These are phyloP conservation scores for Adiantum capillusveneris DNA, from an alignment of 75 land plant genomes.

Conservation along the genomic window DNA sequence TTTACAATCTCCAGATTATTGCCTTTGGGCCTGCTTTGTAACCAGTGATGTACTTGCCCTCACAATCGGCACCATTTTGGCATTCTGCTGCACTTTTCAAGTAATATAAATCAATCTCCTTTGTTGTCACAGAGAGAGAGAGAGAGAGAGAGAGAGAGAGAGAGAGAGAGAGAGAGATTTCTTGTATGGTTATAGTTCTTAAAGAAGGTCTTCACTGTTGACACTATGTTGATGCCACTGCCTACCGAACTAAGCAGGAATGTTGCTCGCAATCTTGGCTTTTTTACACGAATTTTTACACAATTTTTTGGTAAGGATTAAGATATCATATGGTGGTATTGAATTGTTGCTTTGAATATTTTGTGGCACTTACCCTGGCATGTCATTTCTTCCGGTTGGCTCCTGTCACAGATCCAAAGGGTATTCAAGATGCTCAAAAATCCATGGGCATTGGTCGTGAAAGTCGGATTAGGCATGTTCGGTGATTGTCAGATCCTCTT, in stretches of 20 bases:
- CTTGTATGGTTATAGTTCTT: slow-evolving; percentile 57
- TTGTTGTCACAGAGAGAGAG: too few species aligned
- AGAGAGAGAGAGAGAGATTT: background rate
- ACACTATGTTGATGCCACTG: slow-evolving; percentile 83
- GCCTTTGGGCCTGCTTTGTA: too few species aligned
- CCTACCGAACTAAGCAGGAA: slow-evolving; percentile 69
- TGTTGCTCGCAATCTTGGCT: slow-evolving; percentile 77
- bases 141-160: too few species aligned
- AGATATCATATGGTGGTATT: too few species aligned
- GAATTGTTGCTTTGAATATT: background rate
- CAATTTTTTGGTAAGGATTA: slow-evolving; percentile 89
- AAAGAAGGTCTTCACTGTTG: slow-evolving; percentile 69
- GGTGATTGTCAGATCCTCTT: slow-evolving; percentile 19
- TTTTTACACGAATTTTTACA: slow-evolving; percentile 90
- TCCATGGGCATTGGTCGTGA: slow-evolving; percentile 85
- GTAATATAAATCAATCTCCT: too few species aligned
- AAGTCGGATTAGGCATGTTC: slow-evolving; percentile 57
- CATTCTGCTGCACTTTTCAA: too few species aligned
- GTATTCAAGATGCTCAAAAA: slow-evolving; percentile 74
- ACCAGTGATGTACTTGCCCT: too few species aligned
- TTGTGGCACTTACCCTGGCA: background rate
- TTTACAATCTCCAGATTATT: too few species aligned
- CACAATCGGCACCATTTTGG: too few species aligned
- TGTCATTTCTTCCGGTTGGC: too few species aligned
- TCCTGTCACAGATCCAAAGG: slow-evolving; percentile 72